Evolutionary conservation across 257 asterid species (phyloP).

Genomic region (Solanum okadae): DNA sequence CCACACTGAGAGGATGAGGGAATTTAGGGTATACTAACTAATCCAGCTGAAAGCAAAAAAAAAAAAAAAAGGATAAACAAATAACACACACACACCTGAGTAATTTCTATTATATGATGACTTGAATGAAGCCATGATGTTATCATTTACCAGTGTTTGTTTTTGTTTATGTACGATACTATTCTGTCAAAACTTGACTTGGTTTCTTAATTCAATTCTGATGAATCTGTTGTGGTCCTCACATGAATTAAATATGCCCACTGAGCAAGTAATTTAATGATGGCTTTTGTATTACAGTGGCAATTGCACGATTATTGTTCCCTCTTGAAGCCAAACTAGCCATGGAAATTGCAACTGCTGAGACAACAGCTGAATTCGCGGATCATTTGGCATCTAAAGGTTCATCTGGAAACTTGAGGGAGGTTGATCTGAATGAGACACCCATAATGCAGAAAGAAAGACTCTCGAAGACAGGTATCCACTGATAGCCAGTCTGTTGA

Average conservation of each 20-base stretch:
- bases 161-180: background rate
- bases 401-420: constrained; percentile 55
- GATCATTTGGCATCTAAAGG: constrained; percentile 39
- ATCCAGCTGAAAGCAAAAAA: background rate
- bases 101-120: background rate
- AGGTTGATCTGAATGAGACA: constrained; percentile 71
- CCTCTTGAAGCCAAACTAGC: constrained; percentile 77
- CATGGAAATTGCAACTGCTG: constrained; percentile 72
- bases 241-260: background rate
- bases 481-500: background rate
- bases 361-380: constrained; percentile 41
- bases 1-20: background rate
- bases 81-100: background rate
- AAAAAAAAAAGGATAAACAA: background rate
- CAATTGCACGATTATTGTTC: constrained; percentile 59
- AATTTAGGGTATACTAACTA: background rate
- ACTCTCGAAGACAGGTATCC: constrained; percentile 58
- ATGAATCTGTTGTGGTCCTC: background rate
- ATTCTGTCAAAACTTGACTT: background rate
- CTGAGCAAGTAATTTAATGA: background rate
- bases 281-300: constrained; percentile 28
- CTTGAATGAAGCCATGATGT: background rate
- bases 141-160: background rate
- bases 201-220: background rate
- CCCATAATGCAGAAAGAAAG: constrained; percentile 39